Conservation (phyloP, 2,329 filamentous ascomycete species). For the Ophidiomyces ophidiicola region DNA sequence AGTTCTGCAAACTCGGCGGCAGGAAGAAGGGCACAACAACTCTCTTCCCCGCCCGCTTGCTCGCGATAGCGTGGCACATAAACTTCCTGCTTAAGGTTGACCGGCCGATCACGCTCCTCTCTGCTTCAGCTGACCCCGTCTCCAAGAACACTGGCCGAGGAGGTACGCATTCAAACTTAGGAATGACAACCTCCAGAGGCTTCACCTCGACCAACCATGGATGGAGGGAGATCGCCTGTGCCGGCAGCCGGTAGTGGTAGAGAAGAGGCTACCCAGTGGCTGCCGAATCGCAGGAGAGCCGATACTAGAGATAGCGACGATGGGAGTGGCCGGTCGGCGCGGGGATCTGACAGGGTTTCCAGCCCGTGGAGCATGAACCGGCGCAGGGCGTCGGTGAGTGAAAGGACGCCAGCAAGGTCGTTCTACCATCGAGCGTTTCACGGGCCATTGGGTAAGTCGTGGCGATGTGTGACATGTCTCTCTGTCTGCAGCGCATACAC, state of each 20-base stretch:
- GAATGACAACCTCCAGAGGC: constrained; percentile 2
- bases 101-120: too few relatives aligned
- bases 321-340: not conserved
- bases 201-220: constrained; percentile 1
- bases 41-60: too few relatives aligned
- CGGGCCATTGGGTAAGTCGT: constrained; percentile 27
- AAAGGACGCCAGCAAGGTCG: constrained; percentile 33
- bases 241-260: not conserved
- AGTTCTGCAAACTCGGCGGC: too few relatives aligned
- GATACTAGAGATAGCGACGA: constrained; percentile 4
- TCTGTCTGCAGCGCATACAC: not conserved
- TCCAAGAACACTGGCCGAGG: too few relatives aligned
- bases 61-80: too few relatives aligned
- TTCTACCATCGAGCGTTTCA: constrained; percentile 37
- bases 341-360: not conserved
- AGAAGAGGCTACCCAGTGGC: not conserved
- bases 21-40: too few relatives aligned
- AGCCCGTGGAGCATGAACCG: not conserved
- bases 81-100: too few relatives aligned
- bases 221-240: constrained; percentile 6
- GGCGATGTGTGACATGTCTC: not conserved
- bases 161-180: too few relatives aligned
- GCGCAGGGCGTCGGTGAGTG: constrained; percentile 19
- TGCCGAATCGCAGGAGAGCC: constrained; percentile 1
- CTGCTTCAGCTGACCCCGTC: too few relatives aligned